phyloP scores from a whole-genome alignment of 2,329 filamentous ascomycete genomes.

The Colletotrichum trifolii region DNA sequence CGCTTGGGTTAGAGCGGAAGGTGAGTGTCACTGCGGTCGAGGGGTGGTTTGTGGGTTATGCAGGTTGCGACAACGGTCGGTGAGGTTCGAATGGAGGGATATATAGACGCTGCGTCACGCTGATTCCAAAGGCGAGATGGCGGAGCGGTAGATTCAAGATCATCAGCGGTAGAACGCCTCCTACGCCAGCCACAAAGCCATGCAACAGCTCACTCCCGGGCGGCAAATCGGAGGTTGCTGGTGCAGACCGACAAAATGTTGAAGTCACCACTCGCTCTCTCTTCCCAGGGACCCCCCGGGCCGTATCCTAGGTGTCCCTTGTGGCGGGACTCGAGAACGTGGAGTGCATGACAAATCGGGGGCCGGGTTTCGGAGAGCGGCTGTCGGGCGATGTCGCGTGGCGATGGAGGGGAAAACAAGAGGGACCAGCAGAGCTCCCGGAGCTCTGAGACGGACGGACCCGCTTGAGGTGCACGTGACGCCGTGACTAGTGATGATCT shows the following conservation, averaged over 20 bases:
- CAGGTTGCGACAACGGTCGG: too few relatives aligned
- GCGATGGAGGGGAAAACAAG: too few relatives aligned
- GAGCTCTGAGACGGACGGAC: too few relatives aligned
- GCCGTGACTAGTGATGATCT: too few relatives aligned
- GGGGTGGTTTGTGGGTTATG: too few relatives aligned
- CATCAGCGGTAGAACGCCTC: constrained; percentile 1
- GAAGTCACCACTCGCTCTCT: constrained; percentile 25
- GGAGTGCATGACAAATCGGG: constrained; percentile 34
- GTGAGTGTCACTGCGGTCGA: background rate
- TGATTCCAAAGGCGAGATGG: constrained; percentile 15
- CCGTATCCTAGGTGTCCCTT: background rate
- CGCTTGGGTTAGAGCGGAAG: background rate
- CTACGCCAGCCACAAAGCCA: background rate
- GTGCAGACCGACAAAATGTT: constrained; percentile 14
- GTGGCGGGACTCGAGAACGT: constrained; percentile 10
- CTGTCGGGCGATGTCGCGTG: too few relatives aligned
- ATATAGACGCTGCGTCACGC: constrained; percentile 19
- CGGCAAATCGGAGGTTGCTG: background rate
- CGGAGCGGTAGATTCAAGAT: too few relatives aligned
- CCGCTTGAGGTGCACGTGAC: too few relatives aligned
- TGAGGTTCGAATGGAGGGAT: too few relatives aligned
- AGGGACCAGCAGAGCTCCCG: too few relatives aligned
- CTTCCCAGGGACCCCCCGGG: background rate
- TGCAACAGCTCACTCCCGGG: too few relatives aligned
- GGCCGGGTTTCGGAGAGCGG: constrained; percentile 17